These are phyloP conservation scores for Globisporangium paddicum DNA, from an alignment of 352 stramenopile species.

Conservation along the genomic window DNA sequence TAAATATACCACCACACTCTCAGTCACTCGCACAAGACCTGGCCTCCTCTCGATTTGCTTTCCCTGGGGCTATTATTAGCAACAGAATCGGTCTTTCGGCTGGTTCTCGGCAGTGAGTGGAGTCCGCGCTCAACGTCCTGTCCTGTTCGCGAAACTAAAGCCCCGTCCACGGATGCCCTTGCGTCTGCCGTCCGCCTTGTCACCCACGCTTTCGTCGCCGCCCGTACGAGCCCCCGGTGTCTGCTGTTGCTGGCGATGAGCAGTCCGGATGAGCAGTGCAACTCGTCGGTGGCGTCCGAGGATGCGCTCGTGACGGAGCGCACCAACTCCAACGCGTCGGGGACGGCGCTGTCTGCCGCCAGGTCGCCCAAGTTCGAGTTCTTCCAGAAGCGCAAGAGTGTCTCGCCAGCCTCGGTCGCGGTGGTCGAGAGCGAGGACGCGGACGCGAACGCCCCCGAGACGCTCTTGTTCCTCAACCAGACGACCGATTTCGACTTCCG, in stretches of 20 bases:
- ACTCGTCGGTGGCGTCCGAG: constrained; percentile 1
- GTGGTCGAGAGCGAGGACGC: constrained; percentile 2
- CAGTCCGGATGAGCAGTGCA: constrained; percentile 3
- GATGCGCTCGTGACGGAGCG: not conserved
- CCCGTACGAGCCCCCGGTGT: not conserved
- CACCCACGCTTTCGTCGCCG: not conserved
- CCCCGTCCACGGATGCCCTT: not conserved
- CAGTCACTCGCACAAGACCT: too few species aligned
- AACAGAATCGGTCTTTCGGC: too few species aligned
- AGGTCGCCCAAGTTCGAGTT: constrained; percentile 12
- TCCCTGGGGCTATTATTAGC: too few species aligned
- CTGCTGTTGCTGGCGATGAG: not conserved
- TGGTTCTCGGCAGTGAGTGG: too few species aligned
- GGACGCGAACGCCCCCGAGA: constrained; percentile 7
- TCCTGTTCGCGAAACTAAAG: not conserved
- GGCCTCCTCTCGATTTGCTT: too few species aligned
- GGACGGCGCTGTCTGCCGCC: constrained; percentile 1
- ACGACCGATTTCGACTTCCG: constrained; percentile 23
- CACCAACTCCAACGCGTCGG: constrained; percentile 10
- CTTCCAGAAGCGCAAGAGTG: constrained; percentile 16
- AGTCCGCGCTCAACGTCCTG: not conserved
- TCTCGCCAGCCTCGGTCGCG: constrained; percentile 4
- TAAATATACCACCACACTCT: too few species aligned
- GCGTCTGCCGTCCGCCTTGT: not conserved
- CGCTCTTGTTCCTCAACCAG: constrained; percentile 30